A percentile compares a stretch with the other conserved stretches of the same genome.
Evolutionary conservation across 352 stramenopile species (phyloP).

Genomic region (Chrysophaeum taylorii): DNA sequence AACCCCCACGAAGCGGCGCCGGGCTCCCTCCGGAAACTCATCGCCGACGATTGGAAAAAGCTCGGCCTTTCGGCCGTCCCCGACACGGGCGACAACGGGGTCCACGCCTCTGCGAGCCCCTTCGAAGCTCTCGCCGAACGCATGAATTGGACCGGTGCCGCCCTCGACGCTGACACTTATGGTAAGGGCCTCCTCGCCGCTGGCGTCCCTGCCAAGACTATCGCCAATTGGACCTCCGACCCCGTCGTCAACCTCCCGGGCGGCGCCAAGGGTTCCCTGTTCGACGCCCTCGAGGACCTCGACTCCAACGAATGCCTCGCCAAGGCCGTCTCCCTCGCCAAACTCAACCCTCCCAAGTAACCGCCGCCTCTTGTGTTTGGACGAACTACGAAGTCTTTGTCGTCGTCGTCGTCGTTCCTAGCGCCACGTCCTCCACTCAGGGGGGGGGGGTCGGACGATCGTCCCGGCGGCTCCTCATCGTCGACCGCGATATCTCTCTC

Average conservation of each 20-base stretch:
- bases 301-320: constrained; percentile 50
- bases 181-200: constrained; percentile 46
- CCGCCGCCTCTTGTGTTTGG: too few relatives aligned
- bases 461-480: too few relatives aligned
- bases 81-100: constrained; percentile 48
- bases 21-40: constrained; percentile 34
- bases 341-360: too few relatives aligned
- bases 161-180: constrained; percentile 45
- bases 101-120: constrained; percentile 42
- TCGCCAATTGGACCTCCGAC: constrained; percentile 52
- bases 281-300: constrained; percentile 63
- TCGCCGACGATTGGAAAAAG: constrained; percentile 37
- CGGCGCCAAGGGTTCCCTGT: constrained; percentile 43
- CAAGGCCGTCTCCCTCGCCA: constrained; percentile 44
- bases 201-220: constrained; percentile 44
- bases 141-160: constrained; percentile 46
- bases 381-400: too few relatives aligned
- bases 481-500: too few relatives aligned
- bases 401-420: too few relatives aligned
- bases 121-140: constrained; percentile 51
- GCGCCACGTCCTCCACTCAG: too few relatives aligned
- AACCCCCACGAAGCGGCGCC: constrained; percentile 29
- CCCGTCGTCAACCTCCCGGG: constrained; percentile 44
- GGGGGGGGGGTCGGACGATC: too few relatives aligned
- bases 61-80: constrained; percentile 38